Percentiles rank a stretch among this genome's conserved stretches.
Conservation (phyloP, 345 rosid species). For the Turritis glabra region DNA sequence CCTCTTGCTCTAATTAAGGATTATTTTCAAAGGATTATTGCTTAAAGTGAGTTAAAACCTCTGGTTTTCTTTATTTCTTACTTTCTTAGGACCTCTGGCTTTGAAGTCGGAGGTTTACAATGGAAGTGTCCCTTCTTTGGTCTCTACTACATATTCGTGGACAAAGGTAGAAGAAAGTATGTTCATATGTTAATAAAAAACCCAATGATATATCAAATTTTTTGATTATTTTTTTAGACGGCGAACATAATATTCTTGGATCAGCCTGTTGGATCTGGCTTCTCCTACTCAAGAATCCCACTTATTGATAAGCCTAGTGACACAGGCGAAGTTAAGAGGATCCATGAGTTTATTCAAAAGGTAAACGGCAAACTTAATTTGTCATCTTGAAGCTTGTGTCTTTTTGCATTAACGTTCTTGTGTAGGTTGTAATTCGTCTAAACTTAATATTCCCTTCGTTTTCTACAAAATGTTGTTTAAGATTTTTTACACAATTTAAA, state of each 20-base stretch:
- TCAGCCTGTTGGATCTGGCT: conserved; percentile 71
- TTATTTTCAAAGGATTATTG: conserved; percentile 1
- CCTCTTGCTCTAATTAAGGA: conserved; percentile 4
- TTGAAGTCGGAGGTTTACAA: conserved; percentile 48
- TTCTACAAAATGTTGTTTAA: too few relatives aligned
- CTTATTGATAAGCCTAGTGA: conserved; percentile 44
- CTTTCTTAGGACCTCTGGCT: conserved; percentile 57
- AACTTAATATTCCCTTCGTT: background rate
- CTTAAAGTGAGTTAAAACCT: background rate
- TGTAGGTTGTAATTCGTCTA: background rate
- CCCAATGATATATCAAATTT: background rate
- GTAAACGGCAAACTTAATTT: conserved; percentile 21
- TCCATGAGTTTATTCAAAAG: conserved; percentile 53
- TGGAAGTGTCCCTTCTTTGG: conserved; percentile 58
- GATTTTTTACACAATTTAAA: too few relatives aligned
- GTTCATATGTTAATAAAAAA: background rate
- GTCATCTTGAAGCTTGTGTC: too few relatives aligned
- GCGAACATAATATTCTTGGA: conserved; percentile 64
- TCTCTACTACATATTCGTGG: conserved; percentile 63
- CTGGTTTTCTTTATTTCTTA: conserved; percentile 36
- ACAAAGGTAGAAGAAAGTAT: conserved; percentile 54
- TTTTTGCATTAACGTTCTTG: too few relatives aligned
- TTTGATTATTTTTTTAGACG: conserved; percentile 48
- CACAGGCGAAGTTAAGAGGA: conserved; percentile 40
- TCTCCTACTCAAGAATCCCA: conserved; percentile 53